Percentiles rank a stretch among this genome's conserved stretches.
phyloP scores from a whole-genome alignment of 257 asterid genomes.

The Schizonepeta tenuifolia region DNA sequence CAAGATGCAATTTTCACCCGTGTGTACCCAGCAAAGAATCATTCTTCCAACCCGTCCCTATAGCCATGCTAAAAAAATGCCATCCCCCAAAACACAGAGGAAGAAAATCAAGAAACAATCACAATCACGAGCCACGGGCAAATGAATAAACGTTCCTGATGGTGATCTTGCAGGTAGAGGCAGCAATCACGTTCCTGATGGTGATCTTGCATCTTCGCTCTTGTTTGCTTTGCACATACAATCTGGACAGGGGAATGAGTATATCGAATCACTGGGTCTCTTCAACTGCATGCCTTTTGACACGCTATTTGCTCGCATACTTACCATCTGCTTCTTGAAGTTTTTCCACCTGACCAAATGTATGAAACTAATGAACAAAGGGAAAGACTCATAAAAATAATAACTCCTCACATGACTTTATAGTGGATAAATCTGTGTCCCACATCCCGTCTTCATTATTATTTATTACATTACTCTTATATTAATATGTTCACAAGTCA shows the following conservation, averaged over 20 bases:
- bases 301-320: conserved; percentile 72
- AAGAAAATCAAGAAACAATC: conserved; percentile 61
- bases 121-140: conserved; percentile 42
- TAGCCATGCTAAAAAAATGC: conserved; percentile 26
- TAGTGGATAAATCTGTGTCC: not conserved
- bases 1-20: not conserved
- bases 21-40: conserved; percentile 32
- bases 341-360: conserved; percentile 72
- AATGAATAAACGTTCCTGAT: conserved; percentile 38
- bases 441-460: no score
- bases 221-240: conserved; percentile 87
- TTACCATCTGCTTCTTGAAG: conserved; percentile 85
- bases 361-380: not conserved
- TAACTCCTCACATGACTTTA: not conserved
- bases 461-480: not conserved
- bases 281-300: conserved; percentile 83
- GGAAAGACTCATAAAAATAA: not conserved
- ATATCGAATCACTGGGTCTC: conserved; percentile 80
- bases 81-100: conserved; percentile 35
- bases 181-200: conserved; percentile 49
- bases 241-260: conserved; percentile 88
- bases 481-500: not conserved
- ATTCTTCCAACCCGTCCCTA: conserved; percentile 32
- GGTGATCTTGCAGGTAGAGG: conserved; percentile 37
- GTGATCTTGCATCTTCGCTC: conserved; percentile 57